These are phyloP conservation scores for Fusarium subtropicale DNA, from an alignment of 2,329 filamentous ascomycete species.

Conservation along the genomic window DNA sequence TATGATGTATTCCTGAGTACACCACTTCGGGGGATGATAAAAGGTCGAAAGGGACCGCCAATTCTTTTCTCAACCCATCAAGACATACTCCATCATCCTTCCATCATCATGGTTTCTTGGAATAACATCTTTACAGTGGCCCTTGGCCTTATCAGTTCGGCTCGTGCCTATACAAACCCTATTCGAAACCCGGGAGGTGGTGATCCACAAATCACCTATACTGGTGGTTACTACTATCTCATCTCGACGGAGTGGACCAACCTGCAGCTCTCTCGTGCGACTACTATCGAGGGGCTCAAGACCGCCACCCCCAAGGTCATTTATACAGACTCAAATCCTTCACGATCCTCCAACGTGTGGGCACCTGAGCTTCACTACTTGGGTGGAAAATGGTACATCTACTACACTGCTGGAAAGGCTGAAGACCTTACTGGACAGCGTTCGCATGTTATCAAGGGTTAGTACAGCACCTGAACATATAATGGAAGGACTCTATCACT, in stretches of 20 bases:
- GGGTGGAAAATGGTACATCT: slow-evolving; percentile 64
- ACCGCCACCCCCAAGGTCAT: slow-evolving; percentile 62
- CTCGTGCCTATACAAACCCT: slow-evolving; percentile 61
- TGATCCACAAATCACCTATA: slow-evolving; percentile 65
- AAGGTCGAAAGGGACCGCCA: background rate
- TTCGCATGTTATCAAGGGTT: slow-evolving; percentile 63
- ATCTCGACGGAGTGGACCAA: slow-evolving; percentile 67
- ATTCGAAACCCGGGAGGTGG: slow-evolving; percentile 62
- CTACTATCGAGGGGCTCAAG: slow-evolving; percentile 67
- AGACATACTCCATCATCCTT: background rate
- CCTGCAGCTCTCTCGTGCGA: slow-evolving; percentile 65
- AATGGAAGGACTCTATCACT: background rate
- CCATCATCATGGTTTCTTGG: slow-evolving; percentile 28
- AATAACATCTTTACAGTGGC: slow-evolving; percentile 22
- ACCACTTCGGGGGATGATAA: background rate
- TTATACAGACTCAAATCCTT: slow-evolving; percentile 60
- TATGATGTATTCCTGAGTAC: background rate
- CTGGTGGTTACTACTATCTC: slow-evolving; percentile 67
- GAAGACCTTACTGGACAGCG: slow-evolving; percentile 61
- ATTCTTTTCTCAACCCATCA: accelerated
- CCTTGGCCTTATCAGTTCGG: slow-evolving; percentile 28
- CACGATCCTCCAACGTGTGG: slow-evolving; percentile 67
- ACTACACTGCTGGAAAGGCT: slow-evolving; percentile 64
- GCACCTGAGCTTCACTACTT: slow-evolving; percentile 67
- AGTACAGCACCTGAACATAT: background rate